Base-by-base conservation (phyloP, 495 filamentous ascomycete species). In the Penicillium mononematosum region DNA sequence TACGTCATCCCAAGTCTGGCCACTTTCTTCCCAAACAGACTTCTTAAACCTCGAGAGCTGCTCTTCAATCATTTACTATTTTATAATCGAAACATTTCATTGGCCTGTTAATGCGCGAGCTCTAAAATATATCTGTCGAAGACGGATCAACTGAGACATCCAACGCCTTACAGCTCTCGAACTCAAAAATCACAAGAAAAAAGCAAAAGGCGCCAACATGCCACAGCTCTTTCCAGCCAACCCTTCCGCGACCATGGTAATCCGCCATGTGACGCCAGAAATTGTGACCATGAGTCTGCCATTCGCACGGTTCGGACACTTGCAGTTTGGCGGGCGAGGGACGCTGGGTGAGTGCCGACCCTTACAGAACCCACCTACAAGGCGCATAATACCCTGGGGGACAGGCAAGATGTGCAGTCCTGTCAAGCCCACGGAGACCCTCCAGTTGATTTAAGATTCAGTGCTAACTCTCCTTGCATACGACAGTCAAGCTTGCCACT, bases 311-410 rank as follows among this genome's bases (percentile, higher is more conserved):
- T 91, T 92, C 63, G 91, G 91, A 42, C 75, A 70, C 44, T 67
- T 96, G 53, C 92, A 90, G 52, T 80, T 98, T 63, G 94, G 94
- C 43, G 92, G 90, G 38, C 80, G 94, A 62, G 92, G 87, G 55
- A 97, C 94, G 12, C 76, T 96, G 56, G 88, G 91, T 93, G 72
- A 70, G 78, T 68, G 9, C 29, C 34, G 16, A 43, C 45, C 16
- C 52, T 39, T 53, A n/a, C 38, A 39, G 24, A 46, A 12, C 43
- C 48, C 24, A 58, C 58, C 56, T 43, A 64, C 41, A 47, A 47
- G 5, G 36, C 45, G 29, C 50, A 55, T 51, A 31, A 29, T 9
- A 11, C 50, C n/a, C 10, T 14, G 6, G 25, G 25, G 24, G 8
- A 22, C 32, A 34, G 32, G 6, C 17, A 6, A 50, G 45, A 38